Evolutionary conservation across 2,329 filamentous ascomycete species (phyloP), one percentile per base, ranked within the genome.

Genomic region (Chaetomium sp.): DNA sequence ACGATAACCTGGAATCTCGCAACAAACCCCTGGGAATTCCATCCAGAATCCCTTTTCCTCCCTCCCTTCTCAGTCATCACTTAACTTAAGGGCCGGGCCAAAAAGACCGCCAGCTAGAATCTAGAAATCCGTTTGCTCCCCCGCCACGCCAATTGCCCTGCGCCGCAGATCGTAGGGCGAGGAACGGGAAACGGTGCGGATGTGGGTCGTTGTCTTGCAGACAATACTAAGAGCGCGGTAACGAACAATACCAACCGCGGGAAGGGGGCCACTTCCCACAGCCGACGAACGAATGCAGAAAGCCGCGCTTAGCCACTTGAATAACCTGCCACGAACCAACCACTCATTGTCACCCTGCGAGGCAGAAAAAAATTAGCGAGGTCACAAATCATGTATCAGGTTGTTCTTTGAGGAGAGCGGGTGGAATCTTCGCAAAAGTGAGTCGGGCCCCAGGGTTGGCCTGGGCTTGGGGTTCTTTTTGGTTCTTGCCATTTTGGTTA

Each of bases 211-310:
- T 36, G 41, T 40, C 32, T 58, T 32, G 42, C 52, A 50, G 59
- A 62, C 57, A 62, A 60, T 62, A 59, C 57, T 53, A 61, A 60
- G 38, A 47, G 48, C 6, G 50, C 50, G 32, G 44, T 34, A 47
- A 36, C 14, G 44, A 34, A 47, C 44, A 47, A 47, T 47, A 35
- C 33, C 32, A 47, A 61, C 34, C 19, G 19, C 19, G 19, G 19
- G 19, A 27, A 27, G 19, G 19, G 19, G 19, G 19, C 19, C 19
- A 27, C 19, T 27, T 27, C 19, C 19, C 19, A 27, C 19, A 27
- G 38, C 37, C 2, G 45, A 14, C 4, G 34, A 33, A 53, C 54
- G 45, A 54, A 53, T 57, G 54, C 56, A 47, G 49, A 51, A 43
- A 27, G 19, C 19, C 35, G 44, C 54, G 44, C 53, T 43, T 44